Evolutionary conservation across 140 eudicot genomes (phyloP), one percentile per base, ranked within the genome.

Genomic region (Senecio squalidus): DNA sequence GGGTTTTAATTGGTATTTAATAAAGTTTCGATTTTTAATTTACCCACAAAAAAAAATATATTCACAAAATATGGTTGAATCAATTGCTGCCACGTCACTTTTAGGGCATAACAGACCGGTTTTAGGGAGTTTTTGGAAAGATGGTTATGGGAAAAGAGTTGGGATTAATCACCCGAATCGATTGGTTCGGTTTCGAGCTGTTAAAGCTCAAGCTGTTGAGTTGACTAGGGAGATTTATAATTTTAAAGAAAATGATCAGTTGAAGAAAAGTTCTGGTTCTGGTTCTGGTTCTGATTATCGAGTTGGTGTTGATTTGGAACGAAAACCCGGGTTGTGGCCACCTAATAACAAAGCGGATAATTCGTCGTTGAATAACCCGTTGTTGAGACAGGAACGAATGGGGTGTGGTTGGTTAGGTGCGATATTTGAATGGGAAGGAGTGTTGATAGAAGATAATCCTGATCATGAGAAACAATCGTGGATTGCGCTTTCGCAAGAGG

Each of bases 361-460:
- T 52, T 77, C 85, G 2, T 64, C 76, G 2, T 79, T 92, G 23
- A 80, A 79, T 0, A 88, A 92, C 51, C 98, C 98, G 9, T 82
- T 92, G 57, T 85, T 86, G 17, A 59, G 98, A n/a, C 89, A 76
- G 58, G 93, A 92, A 43, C 78, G 91, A 58, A 83, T 92, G 98
- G 96, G 99, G 13, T 82, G 93, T 33, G 99, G 99, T 31, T 87
- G 96, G 95, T 75, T 92, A 61, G 95, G 93, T 63, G 96, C 87
- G 8, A 84, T 92, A 29, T 92, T 92, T n/a, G 99, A 92, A 53
- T 92, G 93, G 99, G 99, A 92, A 72, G 96, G 99, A 2, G 99
- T 92, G 38, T 49, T 92, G 11, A 67, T 82, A 29, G 99, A 92
- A 58, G 93, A 88, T 55, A 84, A 83, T 29, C 93, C 93, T 2